Percentiles rank a stretch among this genome's conserved stretches.
phyloP scores from a whole-genome alignment of 805 yeast genomes.

The Teunomyces aglyptinius region DNA sequence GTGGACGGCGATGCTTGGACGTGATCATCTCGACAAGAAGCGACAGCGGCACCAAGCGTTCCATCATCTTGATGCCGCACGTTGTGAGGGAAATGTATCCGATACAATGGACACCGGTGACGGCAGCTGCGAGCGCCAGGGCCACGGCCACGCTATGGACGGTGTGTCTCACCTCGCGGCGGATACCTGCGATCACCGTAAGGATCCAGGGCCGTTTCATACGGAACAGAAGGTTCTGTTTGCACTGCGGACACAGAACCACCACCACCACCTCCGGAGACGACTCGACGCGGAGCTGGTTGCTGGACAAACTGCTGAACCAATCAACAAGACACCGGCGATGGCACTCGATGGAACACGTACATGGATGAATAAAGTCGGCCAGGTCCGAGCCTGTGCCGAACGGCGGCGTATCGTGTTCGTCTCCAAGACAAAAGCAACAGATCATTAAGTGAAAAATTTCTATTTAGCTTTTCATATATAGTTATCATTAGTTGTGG shows the following conservation, averaged over 20 bases:
- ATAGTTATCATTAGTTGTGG: no score
- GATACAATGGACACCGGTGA: constrained; percentile 39
- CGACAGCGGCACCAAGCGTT: constrained; percentile 33
- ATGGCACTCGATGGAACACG: constrained; percentile 37
- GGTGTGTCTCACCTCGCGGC: constrained; percentile 16
- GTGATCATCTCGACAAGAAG: constrained; percentile 25
- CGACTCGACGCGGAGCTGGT: constrained; percentile 21
- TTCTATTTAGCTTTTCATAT: no score
- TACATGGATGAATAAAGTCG: constrained; percentile 38
- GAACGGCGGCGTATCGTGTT: constrained; percentile 39
- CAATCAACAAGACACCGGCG: constrained; percentile 40
- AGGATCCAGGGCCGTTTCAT: constrained; percentile 29
- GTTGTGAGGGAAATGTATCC: constrained; percentile 39
- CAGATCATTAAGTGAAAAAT: no score
- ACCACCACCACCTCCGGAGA: constrained; percentile 20
- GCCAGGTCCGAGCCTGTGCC: constrained; percentile 33
- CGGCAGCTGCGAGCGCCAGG: constrained; percentile 38
- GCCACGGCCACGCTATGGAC: constrained; percentile 31
- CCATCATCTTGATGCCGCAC: constrained; percentile 37
- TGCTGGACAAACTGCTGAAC: constrained; percentile 35
- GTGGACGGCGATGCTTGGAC: no score
- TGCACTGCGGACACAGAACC: constrained; percentile 44
- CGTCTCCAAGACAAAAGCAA: constrained; percentile 40
- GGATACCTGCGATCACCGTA: constrained; percentile 16
- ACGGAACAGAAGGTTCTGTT: constrained; percentile 30